Conservation (phyloP, 2,329 filamentous ascomycete genomes). For the Cladobotryum mycophilum region DNA sequence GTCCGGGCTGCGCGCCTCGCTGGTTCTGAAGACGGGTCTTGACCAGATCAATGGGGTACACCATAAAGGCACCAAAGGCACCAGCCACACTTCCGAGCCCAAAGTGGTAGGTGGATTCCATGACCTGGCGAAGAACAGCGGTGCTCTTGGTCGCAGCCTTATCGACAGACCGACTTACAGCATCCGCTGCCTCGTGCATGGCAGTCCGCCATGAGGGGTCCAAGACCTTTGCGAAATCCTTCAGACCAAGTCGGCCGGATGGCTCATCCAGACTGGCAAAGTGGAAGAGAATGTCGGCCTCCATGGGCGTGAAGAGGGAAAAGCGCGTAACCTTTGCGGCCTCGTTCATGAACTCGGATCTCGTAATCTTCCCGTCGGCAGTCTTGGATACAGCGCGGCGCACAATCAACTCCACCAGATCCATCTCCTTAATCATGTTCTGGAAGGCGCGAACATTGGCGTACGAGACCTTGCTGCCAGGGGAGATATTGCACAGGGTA, state of each 20-base stretch:
- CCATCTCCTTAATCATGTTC: slow-evolving; percentile 97
- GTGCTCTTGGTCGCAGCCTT: slow-evolving; percentile 24
- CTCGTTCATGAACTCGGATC: slow-evolving; percentile 90
- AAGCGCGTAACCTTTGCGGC: slow-evolving; percentile 87
- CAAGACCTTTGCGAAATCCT: slow-evolving; percentile 89
- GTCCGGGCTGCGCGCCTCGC: slow-evolving; percentile 71
- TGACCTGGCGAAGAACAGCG: slow-evolving; percentile 51
- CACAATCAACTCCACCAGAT: slow-evolving; percentile 89
- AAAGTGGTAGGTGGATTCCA: slow-evolving; percentile 80
- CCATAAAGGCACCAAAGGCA: slow-evolving; percentile 98
- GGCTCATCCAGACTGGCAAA: slow-evolving; percentile 90
- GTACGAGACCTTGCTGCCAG: slow-evolving; percentile 90
- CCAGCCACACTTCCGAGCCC: slow-evolving; percentile 81
- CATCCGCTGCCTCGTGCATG: slow-evolving; percentile 44
- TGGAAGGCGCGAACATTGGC: slow-evolving; percentile 96
- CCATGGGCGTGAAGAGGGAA: slow-evolving; percentile 96
- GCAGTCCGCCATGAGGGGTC: slow-evolving; percentile 83
- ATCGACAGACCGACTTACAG: slow-evolving; percentile 28
- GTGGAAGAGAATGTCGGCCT: slow-evolving; percentile 97
- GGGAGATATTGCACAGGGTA: slow-evolving; percentile 90
- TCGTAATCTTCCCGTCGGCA: slow-evolving; percentile 84
- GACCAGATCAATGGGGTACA: slow-evolving; percentile 96
- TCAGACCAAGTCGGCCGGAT: slow-evolving; percentile 72
- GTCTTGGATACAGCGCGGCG: slow-evolving; percentile 80
- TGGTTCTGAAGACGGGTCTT: slow-evolving; percentile 99